Conservation (phyloP, 768 basidiomycete genomes). For the Tulasnella sp. region DNA sequence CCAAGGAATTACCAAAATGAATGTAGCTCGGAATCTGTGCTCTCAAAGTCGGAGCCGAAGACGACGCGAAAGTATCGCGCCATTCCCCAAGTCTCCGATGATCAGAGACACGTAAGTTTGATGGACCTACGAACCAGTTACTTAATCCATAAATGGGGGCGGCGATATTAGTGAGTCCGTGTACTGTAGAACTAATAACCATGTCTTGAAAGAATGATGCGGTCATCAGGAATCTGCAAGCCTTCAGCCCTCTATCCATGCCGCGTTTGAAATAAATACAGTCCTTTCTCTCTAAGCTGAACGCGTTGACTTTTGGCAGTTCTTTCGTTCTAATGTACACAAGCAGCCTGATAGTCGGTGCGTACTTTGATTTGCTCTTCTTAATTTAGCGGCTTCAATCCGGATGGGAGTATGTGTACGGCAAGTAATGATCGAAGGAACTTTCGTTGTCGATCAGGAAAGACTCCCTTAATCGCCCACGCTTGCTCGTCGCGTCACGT, state of each 20-base stretch:
- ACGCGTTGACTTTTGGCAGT: too few relatives aligned
- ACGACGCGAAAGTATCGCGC: not conserved
- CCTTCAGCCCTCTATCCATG: not conserved
- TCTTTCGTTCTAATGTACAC: too few relatives aligned
- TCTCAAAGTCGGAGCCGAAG: not conserved
- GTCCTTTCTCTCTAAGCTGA: not conserved
- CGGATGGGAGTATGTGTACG: too few relatives aligned
- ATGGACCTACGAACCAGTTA: not conserved
- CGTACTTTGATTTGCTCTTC: too few relatives aligned
- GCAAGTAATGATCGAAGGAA: too few relatives aligned
- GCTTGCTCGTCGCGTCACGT: too few relatives aligned
- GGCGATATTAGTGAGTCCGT: too few relatives aligned
- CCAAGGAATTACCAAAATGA: not conserved
- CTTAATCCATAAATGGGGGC: not conserved
- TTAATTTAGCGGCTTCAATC: too few relatives aligned
- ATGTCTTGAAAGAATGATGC: not conserved
- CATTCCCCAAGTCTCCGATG: not conserved
- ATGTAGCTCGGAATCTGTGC: not conserved
- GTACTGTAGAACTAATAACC: too few relatives aligned
- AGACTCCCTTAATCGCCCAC: too few relatives aligned
- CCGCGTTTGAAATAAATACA: not conserved
- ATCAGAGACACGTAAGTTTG: not conserved
- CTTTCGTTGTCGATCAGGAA: too few relatives aligned
- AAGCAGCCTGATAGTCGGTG: too few relatives aligned
- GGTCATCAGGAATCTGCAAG: not conserved